Evolutionary conservation across 306 rosid species (phyloP).

Genomic region (Erythrophleum fordii): DNA sequence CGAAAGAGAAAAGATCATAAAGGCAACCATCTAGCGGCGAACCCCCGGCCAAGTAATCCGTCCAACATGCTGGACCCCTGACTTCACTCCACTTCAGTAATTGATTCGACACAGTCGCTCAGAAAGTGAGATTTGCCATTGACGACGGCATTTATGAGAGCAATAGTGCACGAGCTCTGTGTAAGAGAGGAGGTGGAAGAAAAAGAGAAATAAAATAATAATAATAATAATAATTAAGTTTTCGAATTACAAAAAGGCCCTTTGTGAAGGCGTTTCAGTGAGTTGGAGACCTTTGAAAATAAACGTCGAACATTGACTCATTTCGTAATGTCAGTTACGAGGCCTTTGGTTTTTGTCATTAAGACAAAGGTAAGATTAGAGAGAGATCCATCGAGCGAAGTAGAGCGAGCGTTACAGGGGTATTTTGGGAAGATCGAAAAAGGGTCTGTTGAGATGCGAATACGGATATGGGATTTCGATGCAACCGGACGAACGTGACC

Average conservation of each 20-base stretch:
- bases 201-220: neutral
- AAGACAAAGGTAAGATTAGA: conserved; percentile 10
- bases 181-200: conserved; percentile 25
- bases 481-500: conserved; percentile 24
- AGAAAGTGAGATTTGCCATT: conserved; percentile 38
- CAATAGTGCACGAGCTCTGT: conserved; percentile 8
- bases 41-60: conserved; percentile 79
- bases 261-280: conserved; percentile 30
- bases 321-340: conserved; percentile 24
- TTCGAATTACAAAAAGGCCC: conserved; percentile 27
- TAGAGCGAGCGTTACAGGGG: conserved; percentile 50
- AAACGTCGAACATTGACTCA: neutral
- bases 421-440: conserved; percentile 26
- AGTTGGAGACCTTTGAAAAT: neutral
- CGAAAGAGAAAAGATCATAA: conserved; percentile 2
- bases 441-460: neutral
- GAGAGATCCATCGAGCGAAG: too few relatives aligned
- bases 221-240: neutral
- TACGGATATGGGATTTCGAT: neutral
- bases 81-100: conserved; percentile 33
- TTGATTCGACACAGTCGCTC: conserved; percentile 43
- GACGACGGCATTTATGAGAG: conserved; percentile 23
- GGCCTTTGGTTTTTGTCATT: conserved; percentile 25
- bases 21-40: conserved; percentile 76
- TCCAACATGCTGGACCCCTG: conserved; percentile 67